Conservation (phyloP, 2,329 filamentous ascomycete species). For the Colletotrichum viniferum region DNA sequence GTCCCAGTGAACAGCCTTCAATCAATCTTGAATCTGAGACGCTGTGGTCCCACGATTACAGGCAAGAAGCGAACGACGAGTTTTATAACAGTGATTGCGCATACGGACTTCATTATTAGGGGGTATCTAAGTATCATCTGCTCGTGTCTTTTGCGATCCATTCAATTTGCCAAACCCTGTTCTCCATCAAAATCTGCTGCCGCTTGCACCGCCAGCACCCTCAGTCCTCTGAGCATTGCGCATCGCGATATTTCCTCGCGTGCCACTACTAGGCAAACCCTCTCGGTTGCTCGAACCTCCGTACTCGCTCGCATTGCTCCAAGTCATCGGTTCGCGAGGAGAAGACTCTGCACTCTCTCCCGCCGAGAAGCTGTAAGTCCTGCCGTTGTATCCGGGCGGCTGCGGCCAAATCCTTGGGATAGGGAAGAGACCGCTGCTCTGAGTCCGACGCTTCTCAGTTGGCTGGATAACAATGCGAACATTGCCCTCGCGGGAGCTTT, state of each 20-base stretch:
- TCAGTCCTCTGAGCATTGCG: not conserved
- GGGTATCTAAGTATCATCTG: not conserved
- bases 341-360: constrained; percentile 27
- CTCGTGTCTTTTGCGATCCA: not conserved
- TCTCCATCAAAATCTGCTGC: not conserved
- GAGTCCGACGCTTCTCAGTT: constrained; percentile 17
- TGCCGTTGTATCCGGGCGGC: constrained; percentile 29
- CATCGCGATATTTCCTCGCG: not conserved
- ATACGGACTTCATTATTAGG: not conserved
- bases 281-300: constrained; percentile 8
- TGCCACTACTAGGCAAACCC: not conserved
- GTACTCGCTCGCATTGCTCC: constrained; percentile 34
- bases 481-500: constrained; percentile 23
- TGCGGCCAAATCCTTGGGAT: constrained; percentile 28
- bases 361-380: constrained; percentile 28
- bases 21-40: no score
- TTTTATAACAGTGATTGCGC: not conserved
- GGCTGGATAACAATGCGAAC: constrained; percentile 36
- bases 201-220: not conserved
- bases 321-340: constrained; percentile 25
- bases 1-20: no score
- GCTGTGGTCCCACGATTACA: rapidly evolving
- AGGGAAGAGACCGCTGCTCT: constrained; percentile 11
- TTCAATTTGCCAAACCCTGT: not conserved
- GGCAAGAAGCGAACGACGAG: not conserved